A percentile compares a stretch with the other conserved stretches of the same genome.
Evolutionary conservation across 179 eudicot genomes (phyloP).

Genomic region (Nepenthes alata): DNA sequence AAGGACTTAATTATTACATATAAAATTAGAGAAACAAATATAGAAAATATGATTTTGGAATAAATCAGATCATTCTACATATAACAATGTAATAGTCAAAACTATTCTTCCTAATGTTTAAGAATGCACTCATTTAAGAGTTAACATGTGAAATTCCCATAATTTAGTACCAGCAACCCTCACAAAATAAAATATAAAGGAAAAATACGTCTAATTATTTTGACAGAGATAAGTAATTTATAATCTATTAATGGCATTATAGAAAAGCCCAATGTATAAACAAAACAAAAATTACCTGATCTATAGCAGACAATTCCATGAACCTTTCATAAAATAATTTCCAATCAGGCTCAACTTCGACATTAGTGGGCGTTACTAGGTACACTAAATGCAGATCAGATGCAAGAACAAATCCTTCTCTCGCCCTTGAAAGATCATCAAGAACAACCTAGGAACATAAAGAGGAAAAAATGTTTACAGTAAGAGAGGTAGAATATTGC

Average conservation of each 20-base stretch:
- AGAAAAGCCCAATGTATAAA: background rate
- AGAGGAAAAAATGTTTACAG: background rate
- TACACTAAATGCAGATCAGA: slow-evolving; percentile 97
- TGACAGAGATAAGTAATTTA: too few species aligned
- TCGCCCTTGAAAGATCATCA: slow-evolving; percentile 93
- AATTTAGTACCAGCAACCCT: too few species aligned
- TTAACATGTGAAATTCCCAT: too few species aligned
- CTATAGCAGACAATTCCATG: slow-evolving; percentile 71
- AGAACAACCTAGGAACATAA: slow-evolving; percentile 57
- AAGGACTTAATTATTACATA: background rate
- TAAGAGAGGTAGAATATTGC: background rate
- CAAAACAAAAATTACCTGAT: slow-evolving; percentile 47
- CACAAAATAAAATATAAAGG: too few species aligned
- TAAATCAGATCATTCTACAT: too few species aligned
- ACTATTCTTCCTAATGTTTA: too few species aligned
- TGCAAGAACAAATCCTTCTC: slow-evolving; percentile 97
- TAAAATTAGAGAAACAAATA: background rate
- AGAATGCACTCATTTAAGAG: too few species aligned
- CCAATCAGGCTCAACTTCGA: slow-evolving; percentile 98
- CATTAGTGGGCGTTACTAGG: slow-evolving; percentile 91
- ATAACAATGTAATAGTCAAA: too few species aligned
- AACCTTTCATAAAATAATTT: slow-evolving; percentile 87
- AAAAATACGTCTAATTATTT: too few species aligned
- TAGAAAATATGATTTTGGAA: background rate
- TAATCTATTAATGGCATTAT: too few species aligned